Evolutionary conservation across 2,329 filamentous ascomycete species (phyloP), one percentile per base, ranked within the genome.

Genomic region (Pestalotiopsis sp.): DNA sequence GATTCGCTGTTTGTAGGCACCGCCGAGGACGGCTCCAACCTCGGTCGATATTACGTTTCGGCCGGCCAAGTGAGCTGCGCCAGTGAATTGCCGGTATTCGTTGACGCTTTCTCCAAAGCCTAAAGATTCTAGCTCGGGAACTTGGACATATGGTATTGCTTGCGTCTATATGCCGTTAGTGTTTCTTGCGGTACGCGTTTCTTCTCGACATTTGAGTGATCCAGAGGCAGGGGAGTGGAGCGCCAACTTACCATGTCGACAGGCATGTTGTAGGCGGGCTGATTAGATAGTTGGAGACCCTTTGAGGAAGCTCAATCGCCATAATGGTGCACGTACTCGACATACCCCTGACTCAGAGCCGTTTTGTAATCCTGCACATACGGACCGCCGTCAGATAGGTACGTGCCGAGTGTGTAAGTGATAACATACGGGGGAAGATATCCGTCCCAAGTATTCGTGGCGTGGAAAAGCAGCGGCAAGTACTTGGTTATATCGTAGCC

Each of bases 231-330:
- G 36, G 14, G 14, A 17, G 45, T n/a, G 2, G 1, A 20, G n/a
- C 9, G 14, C 59, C 31, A 20, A 64, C 69, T 45, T 61, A 73
- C 72, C 71, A 74, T 73, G 59, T 75, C 74, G 1, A 76, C 60
- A 0, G 75, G 74, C 61, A 76, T 65, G 61, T 76, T 76, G 62
- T 76, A 76, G 1, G 69, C 72, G 6, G 74, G 73, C 69, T 76
- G 73, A 31, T 68, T 69, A 13, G 73, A 74, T 38, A 71, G 70
- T 17, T 71, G 17, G 12, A 74, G 63, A 5, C 73, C 72, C 31
- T 66, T 66, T 11, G 63, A 64, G 3, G 25, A 11, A 9, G 71
- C 70, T 72, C 73, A 75, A 3, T 68, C 13, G 20, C 67, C 59
- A n/a, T 68, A 67, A 25, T 69, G 31, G n/a, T 49, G 13, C 11